Evolutionary conservation across 169 alveolate species (phyloP), one percentile per base, ranked within the genome.

Genomic region (Plasmodium chabaudi): DNA sequence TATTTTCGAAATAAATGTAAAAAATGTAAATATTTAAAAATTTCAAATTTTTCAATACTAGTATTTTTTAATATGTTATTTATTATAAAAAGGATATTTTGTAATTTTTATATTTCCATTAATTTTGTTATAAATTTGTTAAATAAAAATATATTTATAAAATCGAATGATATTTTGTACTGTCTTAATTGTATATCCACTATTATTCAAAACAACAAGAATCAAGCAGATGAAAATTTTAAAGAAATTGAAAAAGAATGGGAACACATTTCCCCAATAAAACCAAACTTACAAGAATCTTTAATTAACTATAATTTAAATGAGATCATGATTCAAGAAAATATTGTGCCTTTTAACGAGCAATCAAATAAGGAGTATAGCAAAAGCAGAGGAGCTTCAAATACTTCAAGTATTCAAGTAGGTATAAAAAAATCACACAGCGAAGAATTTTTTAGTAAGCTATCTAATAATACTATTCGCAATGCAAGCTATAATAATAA

Each of bases 1-100:
- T 82, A 67, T 42, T 82, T 82, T 82, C 67, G 57, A 34, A 82
- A 82, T 67, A 51, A 55, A 57, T 82, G 90, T 67, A 68, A 82
- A 67, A 82, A 82, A 67, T 82, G 90, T 44, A 82, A 67, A 9
- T 59, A 67, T 60, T 67, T 82, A 67, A 82, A 82, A 82, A 82
- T 82, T 67, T 56, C 47, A 10, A 82, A 82, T 12, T 82, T 67
- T 39, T 51, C 12, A 5, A 34, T 63, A 0, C 21, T 82, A 53
- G 84, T 23, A 1, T 82, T 67, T 53, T 82, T 82, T 59, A 82
- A 82, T 82, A 59, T 67, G 42, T 15, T 82, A 82, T 67, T 82
- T 47, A 65, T 82, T 53, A 67, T 82, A 7, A 82, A 82, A 63
- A 82, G 90, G 57, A 82, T 82, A 19, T 82, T 82, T 56, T 82